Conservation (phyloP, 495 filamentous ascomycete genomes). For the Aspergillus cavernicola region DNA sequence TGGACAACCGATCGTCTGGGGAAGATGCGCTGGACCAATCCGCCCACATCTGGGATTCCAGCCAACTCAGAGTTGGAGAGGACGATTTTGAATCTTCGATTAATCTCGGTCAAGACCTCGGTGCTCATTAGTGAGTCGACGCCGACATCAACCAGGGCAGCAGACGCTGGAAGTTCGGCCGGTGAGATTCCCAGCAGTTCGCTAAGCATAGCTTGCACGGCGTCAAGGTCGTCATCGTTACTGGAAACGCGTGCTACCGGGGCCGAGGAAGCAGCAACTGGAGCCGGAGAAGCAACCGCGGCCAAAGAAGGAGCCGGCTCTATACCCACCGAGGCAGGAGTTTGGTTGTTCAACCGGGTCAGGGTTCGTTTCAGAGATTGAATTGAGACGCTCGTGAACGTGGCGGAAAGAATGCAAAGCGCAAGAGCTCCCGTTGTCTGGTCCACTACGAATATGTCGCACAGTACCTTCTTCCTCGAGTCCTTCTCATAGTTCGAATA, state of each 20-base stretch:
- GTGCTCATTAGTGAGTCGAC: slow-evolving; percentile 43
- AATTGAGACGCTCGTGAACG: background rate
- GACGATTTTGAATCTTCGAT: slow-evolving; percentile 13
- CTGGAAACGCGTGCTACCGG: background rate
- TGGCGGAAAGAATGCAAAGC: background rate
- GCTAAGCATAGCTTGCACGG: slow-evolving; percentile 1
- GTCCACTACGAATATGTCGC: background rate
- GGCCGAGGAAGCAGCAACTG: background rate
- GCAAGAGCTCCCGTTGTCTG: background rate
- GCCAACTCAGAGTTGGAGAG: too few species aligned
- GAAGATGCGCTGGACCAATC: too few species aligned
- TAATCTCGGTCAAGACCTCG: slow-evolving; percentile 36
- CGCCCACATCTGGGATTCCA: too few species aligned
- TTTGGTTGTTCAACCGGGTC: background rate
- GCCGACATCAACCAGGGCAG: slow-evolving; percentile 25
- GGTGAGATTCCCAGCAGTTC: background rate
- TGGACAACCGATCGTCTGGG: too few species aligned
- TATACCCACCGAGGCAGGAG: background rate
- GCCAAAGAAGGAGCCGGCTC: background rate
- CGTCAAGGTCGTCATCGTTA: background rate
- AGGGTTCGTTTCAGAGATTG: background rate
- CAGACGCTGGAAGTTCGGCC: background rate
- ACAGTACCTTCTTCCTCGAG: background rate
- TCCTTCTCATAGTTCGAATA: background rate
- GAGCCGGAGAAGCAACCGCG: background rate